Percentiles rank a stretch among this genome's conserved stretches.
These are phyloP conservation scores for Camillea tinctor DNA, from an alignment of 2,329 filamentous ascomycete genomes.

Conservation along the genomic window DNA sequence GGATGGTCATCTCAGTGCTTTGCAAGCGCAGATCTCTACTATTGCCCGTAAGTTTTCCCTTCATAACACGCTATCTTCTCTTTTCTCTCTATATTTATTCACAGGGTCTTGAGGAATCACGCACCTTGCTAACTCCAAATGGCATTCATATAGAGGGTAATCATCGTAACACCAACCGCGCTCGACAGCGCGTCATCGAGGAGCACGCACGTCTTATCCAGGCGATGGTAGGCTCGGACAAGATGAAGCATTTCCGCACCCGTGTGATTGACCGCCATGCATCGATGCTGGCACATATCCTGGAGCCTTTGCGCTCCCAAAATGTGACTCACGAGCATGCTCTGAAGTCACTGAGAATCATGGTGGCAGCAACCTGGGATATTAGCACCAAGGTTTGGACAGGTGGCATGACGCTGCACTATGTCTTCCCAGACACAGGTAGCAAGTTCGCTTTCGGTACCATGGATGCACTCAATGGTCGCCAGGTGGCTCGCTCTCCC, in stretches of 20 bases:
- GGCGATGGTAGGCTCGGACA: conserved; percentile 14
- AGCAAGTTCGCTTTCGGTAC: conserved; percentile 24
- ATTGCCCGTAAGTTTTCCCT: conserved; percentile 13
- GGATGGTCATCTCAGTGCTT: conserved; percentile 27
- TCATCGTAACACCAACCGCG: conserved; percentile 5
- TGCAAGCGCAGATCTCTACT: conserved; percentile 25
- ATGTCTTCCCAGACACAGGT: conserved; percentile 31
- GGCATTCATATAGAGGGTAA: conserved; percentile 5
- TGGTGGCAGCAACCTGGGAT: conserved; percentile 27
- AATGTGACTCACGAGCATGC: conserved; percentile 16
- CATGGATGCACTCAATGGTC: conserved; percentile 28
- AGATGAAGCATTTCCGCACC: conserved; percentile 18
- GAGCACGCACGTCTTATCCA: conserved; percentile 31
- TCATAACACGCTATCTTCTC: background rate
- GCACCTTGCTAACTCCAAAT: conserved; percentile 8
- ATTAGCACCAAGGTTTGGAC: conserved; percentile 31
- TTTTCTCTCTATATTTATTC: background rate
- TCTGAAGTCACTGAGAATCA: conserved; percentile 18
- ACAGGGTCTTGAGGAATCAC: too few relatives aligned
- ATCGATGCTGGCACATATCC: conserved; percentile 19
- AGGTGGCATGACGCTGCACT: conserved; percentile 31
- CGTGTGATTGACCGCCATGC: conserved; percentile 22
- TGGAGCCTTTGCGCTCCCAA: conserved; percentile 27
- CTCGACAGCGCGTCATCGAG: conserved; percentile 28
- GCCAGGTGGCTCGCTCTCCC: conserved; percentile 11